Conservation (phyloP, 805 yeast species). For the Ogataea kodamae region DNA sequence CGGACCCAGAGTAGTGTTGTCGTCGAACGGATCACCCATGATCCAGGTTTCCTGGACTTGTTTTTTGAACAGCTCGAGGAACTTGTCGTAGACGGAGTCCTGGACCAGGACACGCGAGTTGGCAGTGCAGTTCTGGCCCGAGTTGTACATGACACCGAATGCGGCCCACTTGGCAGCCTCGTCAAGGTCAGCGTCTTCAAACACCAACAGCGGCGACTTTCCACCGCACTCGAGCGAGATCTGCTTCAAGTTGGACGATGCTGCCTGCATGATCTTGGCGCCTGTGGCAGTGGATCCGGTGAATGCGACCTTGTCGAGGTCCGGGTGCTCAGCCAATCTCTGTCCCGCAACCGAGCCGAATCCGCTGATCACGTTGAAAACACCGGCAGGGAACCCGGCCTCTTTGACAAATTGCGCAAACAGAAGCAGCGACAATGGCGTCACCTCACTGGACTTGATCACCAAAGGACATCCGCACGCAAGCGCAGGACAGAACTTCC, state of each 20-base stretch:
- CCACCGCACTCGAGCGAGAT: slow-evolving; percentile 74
- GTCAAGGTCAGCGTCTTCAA: slow-evolving; percentile 60
- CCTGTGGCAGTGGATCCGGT: slow-evolving; percentile 72
- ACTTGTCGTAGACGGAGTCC: slow-evolving; percentile 52
- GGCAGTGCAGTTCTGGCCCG: slow-evolving; percentile 69
- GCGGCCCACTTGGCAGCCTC: slow-evolving; percentile 70
- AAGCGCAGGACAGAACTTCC: slow-evolving; percentile 82
- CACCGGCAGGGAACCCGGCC: slow-evolving; percentile 78
- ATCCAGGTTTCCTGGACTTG: slow-evolving; percentile 48
- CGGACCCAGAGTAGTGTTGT: slow-evolving; percentile 54
- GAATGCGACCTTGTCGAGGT: slow-evolving; percentile 57
- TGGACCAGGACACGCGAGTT: slow-evolving; percentile 61
- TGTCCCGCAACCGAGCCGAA: slow-evolving; percentile 68
- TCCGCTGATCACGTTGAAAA: slow-evolving; percentile 68
- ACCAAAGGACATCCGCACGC: slow-evolving; percentile 76
- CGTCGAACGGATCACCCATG: slow-evolving; percentile 54
- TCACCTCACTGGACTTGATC: slow-evolving; percentile 71
- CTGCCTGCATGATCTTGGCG: slow-evolving; percentile 55
- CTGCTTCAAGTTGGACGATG: slow-evolving; percentile 57
- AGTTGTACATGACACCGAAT: slow-evolving; percentile 58
- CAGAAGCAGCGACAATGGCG: slow-evolving; percentile 66
- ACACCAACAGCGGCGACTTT: slow-evolving; percentile 60
- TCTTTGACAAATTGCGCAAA: slow-evolving; percentile 54
- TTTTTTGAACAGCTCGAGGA: slow-evolving; percentile 40
- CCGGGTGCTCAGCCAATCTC: slow-evolving; percentile 58